phyloP scores from a whole-genome alignment of 2,329 filamentous ascomycete genomes.

The Fusarium proliferatum region DNA sequence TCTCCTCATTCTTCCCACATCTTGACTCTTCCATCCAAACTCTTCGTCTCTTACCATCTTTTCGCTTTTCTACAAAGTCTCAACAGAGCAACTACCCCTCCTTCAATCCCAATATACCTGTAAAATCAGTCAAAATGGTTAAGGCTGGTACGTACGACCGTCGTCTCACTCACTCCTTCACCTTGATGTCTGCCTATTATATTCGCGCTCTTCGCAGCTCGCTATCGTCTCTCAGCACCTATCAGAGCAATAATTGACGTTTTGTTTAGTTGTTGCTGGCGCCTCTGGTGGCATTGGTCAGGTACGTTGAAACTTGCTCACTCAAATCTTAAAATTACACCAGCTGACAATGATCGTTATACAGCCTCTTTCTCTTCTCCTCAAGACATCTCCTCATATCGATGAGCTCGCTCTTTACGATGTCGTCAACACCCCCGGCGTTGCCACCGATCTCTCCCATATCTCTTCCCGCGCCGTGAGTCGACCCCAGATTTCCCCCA shows the following conservation, averaged over 20 bases:
- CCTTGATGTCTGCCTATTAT: slow-evolving; percentile 2
- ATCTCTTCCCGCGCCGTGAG: slow-evolving; percentile 88
- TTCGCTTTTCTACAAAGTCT: slow-evolving; percentile 10
- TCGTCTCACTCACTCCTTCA: slow-evolving; percentile 39
- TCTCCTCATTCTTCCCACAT: slow-evolving; percentile 16
- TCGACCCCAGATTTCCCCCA: slow-evolving; percentile 35
- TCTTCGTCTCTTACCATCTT: slow-evolving; percentile 9
- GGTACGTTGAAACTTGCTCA: slow-evolving; percentile 62
- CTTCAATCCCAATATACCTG: slow-evolving; percentile 19
- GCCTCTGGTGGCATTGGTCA: slow-evolving; percentile 99
- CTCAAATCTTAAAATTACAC: slow-evolving; percentile 13
- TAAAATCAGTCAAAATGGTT: slow-evolving; percentile 60
- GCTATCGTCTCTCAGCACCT: neutral
- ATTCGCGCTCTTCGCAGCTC: neutral
- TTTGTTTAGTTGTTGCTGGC: slow-evolving; percentile 80
- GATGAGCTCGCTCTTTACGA: slow-evolving; percentile 97
- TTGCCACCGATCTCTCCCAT: slow-evolving; percentile 95
- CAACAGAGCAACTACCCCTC: slow-evolving; percentile 1
- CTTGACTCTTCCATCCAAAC: slow-evolving; percentile 14
- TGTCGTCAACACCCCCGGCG: slow-evolving; percentile 98
- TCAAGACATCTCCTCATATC: slow-evolving; percentile 89
- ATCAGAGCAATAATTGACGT: slow-evolving; percentile 11
- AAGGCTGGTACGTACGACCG: slow-evolving; percentile 65
- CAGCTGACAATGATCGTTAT: slow-evolving; percentile 24
- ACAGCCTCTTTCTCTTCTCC: slow-evolving; percentile 93